Base-by-base conservation (phyloP, 2,329 filamentous ascomycete genomes). In the Fusarium solani-melongenae region DNA sequence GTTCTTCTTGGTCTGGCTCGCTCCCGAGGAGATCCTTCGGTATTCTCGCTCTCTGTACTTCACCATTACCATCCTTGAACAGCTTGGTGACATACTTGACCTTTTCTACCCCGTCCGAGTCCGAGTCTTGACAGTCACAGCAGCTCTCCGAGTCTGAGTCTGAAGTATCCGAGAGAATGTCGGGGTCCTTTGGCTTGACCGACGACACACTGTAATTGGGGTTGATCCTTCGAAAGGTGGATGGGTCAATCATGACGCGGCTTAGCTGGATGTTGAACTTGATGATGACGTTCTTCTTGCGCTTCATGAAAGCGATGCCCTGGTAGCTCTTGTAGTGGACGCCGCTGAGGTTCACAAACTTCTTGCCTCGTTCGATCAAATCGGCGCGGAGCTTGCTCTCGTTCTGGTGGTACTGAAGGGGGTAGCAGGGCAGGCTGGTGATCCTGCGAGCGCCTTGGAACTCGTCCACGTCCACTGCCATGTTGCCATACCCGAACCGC, bases 261-360 rank as follows among this genome's bases (percentile, higher is more conserved):
- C 94, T 93, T 70, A 95, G 93, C 71, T 95, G 94, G 81, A 97
- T 92, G 78, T 94, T 94, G 82, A 97, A 92, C 81, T 94, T 96
- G 79, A 93, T 84, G 15, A 67, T 87, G 22, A 65, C 56, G 6
- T 72, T 85, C 77, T 92, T 92, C 85, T 94, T 94, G 81, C 93
- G 92, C 85, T 96, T 97, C 84, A 91, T 90, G 82, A 94, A 97
- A 0, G 93, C 94, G 83, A 97, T 91, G 4, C 95, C 95, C 63
- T 95, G 92, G 81, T 95, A 93, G 77, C 90, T 91, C 75, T 91
- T 92, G 84, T 96, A 97, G 76, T 96, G 92, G 82, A 95, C 93
- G 24, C 95, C 94, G 71, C 92, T 89, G n/a, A 98, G 87, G 1
- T 89, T 83, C 11, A 95, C 92, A 78, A 97, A 98, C 75, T 93